Evolutionary conservation across 495 filamentous ascomycete genomes (phyloP).

Genomic region (Neurospora sp.): DNA sequence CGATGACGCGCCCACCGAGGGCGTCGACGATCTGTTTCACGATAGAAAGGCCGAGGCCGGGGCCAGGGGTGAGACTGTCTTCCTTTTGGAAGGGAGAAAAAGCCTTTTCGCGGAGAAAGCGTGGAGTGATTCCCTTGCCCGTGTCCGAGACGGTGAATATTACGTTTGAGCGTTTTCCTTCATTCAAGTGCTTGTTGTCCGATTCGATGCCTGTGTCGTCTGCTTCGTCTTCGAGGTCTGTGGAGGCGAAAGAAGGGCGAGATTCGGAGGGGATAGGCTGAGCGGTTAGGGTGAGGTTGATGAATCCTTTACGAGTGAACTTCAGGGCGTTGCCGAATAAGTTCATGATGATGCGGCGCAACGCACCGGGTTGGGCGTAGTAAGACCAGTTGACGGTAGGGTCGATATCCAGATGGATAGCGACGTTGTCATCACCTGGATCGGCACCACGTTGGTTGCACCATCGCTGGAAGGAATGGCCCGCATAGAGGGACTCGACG

Average conservation of each 20-base stretch:
- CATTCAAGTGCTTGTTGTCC: conserved; percentile 12
- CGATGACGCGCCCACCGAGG: conserved; percentile 48
- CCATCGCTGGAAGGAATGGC: neutral
- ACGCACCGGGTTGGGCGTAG: conserved; percentile 58
- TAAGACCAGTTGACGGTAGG: conserved; percentile 48
- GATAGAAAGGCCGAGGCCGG: conserved; percentile 61
- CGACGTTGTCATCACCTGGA: conserved; percentile 22
- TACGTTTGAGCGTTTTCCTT: conserved; percentile 13
- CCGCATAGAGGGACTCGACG: conserved; percentile 24
- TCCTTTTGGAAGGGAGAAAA: conserved; percentile 69
- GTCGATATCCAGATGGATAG: conserved; percentile 56
- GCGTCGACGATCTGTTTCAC: conserved; percentile 54
- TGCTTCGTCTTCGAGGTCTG: neutral
- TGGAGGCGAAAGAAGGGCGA: neutral
- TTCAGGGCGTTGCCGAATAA: conserved; percentile 77
- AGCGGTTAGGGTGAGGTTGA: conserved; percentile 49
- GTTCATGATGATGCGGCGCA: conserved; percentile 72
- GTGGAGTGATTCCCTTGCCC: conserved; percentile 56
- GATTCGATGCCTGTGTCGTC: conserved; percentile 12
- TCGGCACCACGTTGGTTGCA: conserved; percentile 11
- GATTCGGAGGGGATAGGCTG: neutral
- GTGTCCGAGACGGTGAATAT: conserved; percentile 49
- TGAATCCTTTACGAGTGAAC: conserved; percentile 58
- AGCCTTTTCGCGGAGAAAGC: conserved; percentile 55
- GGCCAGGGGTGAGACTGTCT: conserved; percentile 51